phyloP scores from a whole-genome alignment of 192 early-diverging fungal genomes.

The Helicostylum pulchrum region DNA sequence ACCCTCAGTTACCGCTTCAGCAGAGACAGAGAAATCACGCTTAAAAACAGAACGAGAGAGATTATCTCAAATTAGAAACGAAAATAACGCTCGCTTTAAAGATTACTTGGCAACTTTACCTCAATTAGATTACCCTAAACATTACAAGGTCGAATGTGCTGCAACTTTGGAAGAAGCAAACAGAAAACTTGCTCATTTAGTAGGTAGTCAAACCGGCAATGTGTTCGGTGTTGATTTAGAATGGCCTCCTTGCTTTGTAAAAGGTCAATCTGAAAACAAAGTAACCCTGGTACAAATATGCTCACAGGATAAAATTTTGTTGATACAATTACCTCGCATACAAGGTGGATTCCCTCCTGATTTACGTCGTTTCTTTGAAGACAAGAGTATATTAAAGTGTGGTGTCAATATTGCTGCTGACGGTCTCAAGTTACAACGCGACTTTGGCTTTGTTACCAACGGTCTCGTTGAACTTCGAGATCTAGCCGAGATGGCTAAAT shows the following conservation, averaged over 20 bases:
- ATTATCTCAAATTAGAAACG: neutral
- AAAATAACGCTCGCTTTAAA: neutral
- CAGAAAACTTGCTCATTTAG: neutral
- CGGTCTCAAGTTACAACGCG: slow-evolving; percentile 22
- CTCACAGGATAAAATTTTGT: slow-evolving; percentile 9
- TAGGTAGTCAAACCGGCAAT: neutral
- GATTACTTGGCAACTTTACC: neutral
- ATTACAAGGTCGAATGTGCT: slow-evolving; percentile 5
- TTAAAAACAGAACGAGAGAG: neutral
- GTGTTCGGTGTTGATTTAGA: slow-evolving; percentile 35
- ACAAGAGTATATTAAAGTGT: slow-evolving; percentile 17
- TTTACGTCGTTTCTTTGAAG: slow-evolving; percentile 13
- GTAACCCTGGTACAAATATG: slow-evolving; percentile 29
- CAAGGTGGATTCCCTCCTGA: slow-evolving; percentile 16
- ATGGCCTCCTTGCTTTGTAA: slow-evolving; percentile 32
- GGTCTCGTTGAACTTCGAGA: slow-evolving; percentile 23
- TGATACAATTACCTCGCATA: slow-evolving; percentile 25
- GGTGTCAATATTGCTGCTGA: slow-evolving; percentile 32
- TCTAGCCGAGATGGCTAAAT: slow-evolving; percentile 7
- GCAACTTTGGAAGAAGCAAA: neutral
- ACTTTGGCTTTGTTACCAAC: slow-evolving; percentile 28
- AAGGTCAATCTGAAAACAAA: slow-evolving; percentile 27
- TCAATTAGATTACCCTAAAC: neutral
- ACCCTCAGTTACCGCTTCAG: no score
- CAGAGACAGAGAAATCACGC: neutral